Base-by-base conservation (phyloP, 1,139 yeast genomes). In the Pichia sp. region DNA sequence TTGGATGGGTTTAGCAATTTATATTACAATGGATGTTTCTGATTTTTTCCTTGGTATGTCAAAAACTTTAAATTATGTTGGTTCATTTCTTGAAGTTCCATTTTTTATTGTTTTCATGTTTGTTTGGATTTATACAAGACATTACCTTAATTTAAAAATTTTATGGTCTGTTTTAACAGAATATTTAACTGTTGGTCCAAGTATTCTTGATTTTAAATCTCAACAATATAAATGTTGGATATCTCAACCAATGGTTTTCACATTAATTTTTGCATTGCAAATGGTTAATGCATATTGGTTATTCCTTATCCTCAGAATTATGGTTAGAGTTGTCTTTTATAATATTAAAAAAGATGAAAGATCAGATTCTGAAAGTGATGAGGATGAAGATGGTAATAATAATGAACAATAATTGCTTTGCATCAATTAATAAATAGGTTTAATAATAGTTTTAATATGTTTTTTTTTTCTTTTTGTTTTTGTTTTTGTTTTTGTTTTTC, bases 171-270 rank as follows among this genome's bases (percentile, higher is more conserved):
- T 92, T 34, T 71, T 86, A 48, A 89, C 97, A 30, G 95, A 89
- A 65, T 92, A 86, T 68, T 76, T 74, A 56, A 79, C 94, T 3
- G 88, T 87, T 35, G 97, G 97, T 43, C 82, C 83, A 53, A 89
- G 75, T 70, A 76, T 76, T 49, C 74, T 94, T 59, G 81, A 88
- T 70, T 92, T 90, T 82, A 87, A 76, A n/a, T 83, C 94, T 34
- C 92, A 89, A 65, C 96, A 90, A 66, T 92, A 90, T 73, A 92
- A 94, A 69, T 92, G 97, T 70, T 88, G 87, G 83, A 86, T 94
- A 57, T 85, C 97, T 25, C 95, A 87, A 69, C 85, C 86, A 53
- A 89, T 92, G 64, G 90, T 92, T 2, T 90, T 92, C 62, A 68
- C 70, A 27, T 76, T 92, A 62, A 76, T 92, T 52, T 72, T 78